phyloP scores from a whole-genome alignment of 2,329 filamentous ascomycete genomes.

The Aspergillus sp. region DNA sequence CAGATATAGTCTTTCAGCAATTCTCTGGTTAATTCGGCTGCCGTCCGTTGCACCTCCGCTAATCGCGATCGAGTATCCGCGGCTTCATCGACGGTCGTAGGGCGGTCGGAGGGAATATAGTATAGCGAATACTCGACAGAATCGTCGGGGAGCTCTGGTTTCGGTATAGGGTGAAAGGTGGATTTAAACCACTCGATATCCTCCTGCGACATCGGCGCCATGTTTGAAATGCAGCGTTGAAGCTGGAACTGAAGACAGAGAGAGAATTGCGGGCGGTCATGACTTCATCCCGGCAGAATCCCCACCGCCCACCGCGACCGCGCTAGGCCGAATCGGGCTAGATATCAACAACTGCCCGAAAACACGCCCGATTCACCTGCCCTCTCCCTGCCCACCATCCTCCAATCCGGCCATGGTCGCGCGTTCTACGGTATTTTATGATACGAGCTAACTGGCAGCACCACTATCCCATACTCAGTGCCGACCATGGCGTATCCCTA shows the following conservation, averaged over 20 bases:
- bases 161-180: constrained; percentile 56
- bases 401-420: constrained; percentile 18
- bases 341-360: constrained; percentile 32
- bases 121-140: constrained; percentile 78
- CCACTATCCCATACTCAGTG: constrained; percentile 10
- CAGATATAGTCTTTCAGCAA: constrained; percentile 84
- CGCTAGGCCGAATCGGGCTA: constrained; percentile 27
- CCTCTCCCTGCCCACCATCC: constrained; percentile 28
- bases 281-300: constrained; percentile 27
- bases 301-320: constrained; percentile 14
- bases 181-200: constrained; percentile 58
- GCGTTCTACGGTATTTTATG: no score
- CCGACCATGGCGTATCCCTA: constrained; percentile 55
- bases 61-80: constrained; percentile 48
- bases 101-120: constrained; percentile 51
- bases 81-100: constrained; percentile 47
- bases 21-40: constrained; percentile 52
- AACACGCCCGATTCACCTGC: constrained; percentile 12
- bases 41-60: constrained; percentile 62
- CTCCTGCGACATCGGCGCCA: constrained; percentile 41
- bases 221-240: constrained; percentile 10
- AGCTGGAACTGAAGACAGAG: no score
- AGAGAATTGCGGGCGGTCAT: no score
- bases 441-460: constrained; percentile 1
- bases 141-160: constrained; percentile 63